Base-by-base conservation (phyloP, 192 early-diverging fungal genomes). In the Coemansia sp. region DNA sequence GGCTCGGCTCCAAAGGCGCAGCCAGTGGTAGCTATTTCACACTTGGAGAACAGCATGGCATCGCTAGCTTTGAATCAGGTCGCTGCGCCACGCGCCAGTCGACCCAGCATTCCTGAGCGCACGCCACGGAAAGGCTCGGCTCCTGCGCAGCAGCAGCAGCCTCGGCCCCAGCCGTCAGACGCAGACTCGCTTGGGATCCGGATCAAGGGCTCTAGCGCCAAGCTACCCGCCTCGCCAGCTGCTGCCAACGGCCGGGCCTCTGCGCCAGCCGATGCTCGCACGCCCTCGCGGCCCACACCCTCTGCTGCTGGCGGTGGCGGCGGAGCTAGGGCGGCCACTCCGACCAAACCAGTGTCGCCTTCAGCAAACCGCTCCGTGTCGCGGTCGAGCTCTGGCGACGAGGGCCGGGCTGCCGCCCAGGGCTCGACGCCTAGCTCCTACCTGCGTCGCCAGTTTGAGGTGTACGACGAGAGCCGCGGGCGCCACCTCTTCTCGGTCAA, bases 391-490 rank as follows among this genome's bases (percentile, higher is more conserved):
- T 82, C 79, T 19, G 57, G n/a, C 25, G 79, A 51, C 6, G 47
- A 82, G 15, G 64, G 70, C 7, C 67, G 66, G 22, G 4, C 51
- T 11, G 56, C 19, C 12, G 27, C 35, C 8, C 49, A 64, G 20
- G 57, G 53, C 45, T 25, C 45, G 7, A 51, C 54, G 39, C 67
- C 63, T 19, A 67, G 59, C 37, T 42, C 73, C 36, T 59, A 71
- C 46, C 35, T 67, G 74, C 73, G 74, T 10, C 69, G 79, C 8
- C 79, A 82, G 51, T 67, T 63, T 35, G 79, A 82, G 46, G 67
- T 51, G 19, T 73, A 82, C 54, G 79, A 82, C 42, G 79, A 82
- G 62, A 61, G 76, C 36, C 79, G 79, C 24, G 79, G 79, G 2
- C 65, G 70, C 17, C 79, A 82, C 37, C 25, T 76, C 38, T 82